Conservation (phyloP, 225 moss, liverwort and hornwort genomes). For the Straminergon stramineum region DNA sequence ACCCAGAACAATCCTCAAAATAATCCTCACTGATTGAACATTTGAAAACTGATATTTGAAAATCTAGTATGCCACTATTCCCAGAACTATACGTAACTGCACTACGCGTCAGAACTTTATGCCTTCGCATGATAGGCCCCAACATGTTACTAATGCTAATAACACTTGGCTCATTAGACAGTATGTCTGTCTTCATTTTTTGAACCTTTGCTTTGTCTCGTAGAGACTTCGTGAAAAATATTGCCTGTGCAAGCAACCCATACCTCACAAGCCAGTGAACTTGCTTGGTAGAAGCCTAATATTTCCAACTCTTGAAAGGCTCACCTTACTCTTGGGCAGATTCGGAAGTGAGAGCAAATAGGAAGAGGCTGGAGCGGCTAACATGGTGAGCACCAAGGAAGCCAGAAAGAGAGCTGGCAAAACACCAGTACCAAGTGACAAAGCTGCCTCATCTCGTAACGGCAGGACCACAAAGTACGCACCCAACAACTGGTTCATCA, state of each 20-base stretch:
- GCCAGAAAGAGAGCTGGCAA: slow-evolving; percentile 52
- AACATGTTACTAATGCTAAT: neutral
- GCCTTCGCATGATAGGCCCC: neutral
- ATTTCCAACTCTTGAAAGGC: neutral
- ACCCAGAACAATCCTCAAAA: neutral
- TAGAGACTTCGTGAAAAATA: neutral
- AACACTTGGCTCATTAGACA: neutral
- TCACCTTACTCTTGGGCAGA: slow-evolving; percentile 54
- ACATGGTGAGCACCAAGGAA: slow-evolving; percentile 50
- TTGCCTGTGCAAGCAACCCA: neutral
- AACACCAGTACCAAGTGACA: slow-evolving; percentile 45
- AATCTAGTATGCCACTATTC: neutral
- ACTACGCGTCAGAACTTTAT: neutral
- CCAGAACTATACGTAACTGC: neutral
- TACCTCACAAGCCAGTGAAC: neutral
- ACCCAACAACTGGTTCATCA: slow-evolving; percentile 39
- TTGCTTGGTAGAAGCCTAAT: neutral
- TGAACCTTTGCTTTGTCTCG: neutral
- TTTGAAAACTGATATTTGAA: neutral
- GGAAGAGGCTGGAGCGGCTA: slow-evolving; percentile 58
- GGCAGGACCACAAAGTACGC: slow-evolving; percentile 61
- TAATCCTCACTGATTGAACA: neutral
- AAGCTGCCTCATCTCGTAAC: slow-evolving; percentile 54
- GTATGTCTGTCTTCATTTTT: neutral
- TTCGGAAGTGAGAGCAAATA: slow-evolving; percentile 53